Evolutionary conservation across 768 basidiomycete species (phyloP).

Genomic region (Lyophyllum decastes): DNA sequence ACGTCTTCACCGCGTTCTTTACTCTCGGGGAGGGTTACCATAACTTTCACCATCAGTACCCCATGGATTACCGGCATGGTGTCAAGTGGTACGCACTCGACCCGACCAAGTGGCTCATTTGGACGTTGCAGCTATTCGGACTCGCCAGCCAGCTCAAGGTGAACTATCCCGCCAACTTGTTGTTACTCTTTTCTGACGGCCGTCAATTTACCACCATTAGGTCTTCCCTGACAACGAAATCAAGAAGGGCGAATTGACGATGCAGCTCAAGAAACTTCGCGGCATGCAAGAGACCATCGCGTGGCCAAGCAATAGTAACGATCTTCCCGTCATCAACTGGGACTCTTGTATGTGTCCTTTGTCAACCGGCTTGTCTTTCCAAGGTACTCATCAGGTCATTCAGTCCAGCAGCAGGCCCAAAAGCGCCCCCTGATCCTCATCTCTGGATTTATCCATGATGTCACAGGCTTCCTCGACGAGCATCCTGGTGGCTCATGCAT

Average conservation of each 20-base stretch:
- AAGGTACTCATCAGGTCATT: not conserved
- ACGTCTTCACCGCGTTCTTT: conserved; percentile 83
- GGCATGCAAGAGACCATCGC: conserved; percentile 71
- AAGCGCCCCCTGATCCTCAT: conserved; percentile 84
- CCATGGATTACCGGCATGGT: conserved; percentile 96
- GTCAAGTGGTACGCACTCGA: conserved; percentile 95
- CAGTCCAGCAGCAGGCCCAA: conserved; percentile 78
- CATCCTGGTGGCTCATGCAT: conserved; percentile 91
- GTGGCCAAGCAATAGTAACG: conserved; percentile 78
- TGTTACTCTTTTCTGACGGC: too few relatives aligned
- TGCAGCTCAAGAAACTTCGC: conserved; percentile 88
- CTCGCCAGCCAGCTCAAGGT: conserved; percentile 74
- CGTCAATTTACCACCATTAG: too few relatives aligned
- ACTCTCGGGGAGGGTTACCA: conserved; percentile 98
- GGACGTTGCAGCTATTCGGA: conserved; percentile 56
- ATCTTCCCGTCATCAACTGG: conserved; percentile 85
- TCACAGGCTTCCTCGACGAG: conserved; percentile 81
- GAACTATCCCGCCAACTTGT: too few relatives aligned
- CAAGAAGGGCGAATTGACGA: conserved; percentile 89
- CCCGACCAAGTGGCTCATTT: conserved; percentile 93
- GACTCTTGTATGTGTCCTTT: conserved; percentile 65
- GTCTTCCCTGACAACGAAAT: conserved; percentile 59
- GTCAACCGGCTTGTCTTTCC: not conserved
- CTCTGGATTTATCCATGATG: conserved; percentile 93
- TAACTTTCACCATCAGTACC: conserved; percentile 97